A percentile compares a stretch with the other conserved stretches of the same genome.
phyloP scores from a whole-genome alignment of 108 stramenopile species.

The Aurantiochytrium sp. region DNA sequence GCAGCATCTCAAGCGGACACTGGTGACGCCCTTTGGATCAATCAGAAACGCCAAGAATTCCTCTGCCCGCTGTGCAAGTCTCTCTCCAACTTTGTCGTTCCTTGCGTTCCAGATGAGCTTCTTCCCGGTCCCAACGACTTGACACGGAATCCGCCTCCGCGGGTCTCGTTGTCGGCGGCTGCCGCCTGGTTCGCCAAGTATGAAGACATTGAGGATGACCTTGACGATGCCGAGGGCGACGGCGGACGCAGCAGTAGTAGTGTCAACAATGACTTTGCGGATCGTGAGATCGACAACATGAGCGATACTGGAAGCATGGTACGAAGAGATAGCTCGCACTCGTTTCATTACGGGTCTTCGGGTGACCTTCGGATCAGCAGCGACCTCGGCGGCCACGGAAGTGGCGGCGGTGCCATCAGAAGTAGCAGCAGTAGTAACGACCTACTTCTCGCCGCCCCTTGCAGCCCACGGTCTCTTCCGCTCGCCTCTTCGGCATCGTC shows the following conservation, averaged over 20 bases:
- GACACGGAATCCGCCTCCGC: neutral
- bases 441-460: neutral
- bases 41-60: conserved; percentile 81
- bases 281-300: too few species aligned
- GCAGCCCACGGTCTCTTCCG: neutral
- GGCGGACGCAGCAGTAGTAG: too few species aligned
- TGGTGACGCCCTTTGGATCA: conserved; percentile 55
- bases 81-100: conserved; percentile 83
- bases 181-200: neutral
- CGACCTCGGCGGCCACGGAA: too few species aligned
- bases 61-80: conserved; percentile 93
- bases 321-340: too few species aligned
- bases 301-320: too few species aligned
- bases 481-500: neutral
- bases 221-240: neutral
- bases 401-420: too few species aligned
- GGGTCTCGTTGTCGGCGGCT: neutral
- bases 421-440: neutral
- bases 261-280: too few species aligned
- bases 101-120: conserved; percentile 50
- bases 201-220: neutral
- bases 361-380: too few species aligned
- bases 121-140: neutral
- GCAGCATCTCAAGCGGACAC: conserved; percentile 69
- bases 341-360: too few species aligned